Evolutionary conservation across 331 rosid genomes (phyloP).

Genomic region (Acacia concinna): DNA sequence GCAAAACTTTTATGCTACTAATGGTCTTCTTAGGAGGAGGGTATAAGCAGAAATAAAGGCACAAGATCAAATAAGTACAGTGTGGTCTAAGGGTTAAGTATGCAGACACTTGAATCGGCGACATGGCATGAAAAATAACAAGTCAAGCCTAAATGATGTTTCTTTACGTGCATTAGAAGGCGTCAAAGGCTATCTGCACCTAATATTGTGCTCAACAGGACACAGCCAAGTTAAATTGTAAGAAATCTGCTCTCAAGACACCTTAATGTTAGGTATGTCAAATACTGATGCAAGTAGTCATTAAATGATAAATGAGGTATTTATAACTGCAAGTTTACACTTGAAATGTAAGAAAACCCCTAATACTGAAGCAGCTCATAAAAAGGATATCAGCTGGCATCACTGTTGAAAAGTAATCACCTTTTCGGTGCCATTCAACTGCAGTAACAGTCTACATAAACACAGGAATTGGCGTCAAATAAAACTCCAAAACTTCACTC

Average conservation of each 20-base stretch:
- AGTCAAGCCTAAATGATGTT: background rate
- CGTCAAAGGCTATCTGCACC: constrained; percentile 10
- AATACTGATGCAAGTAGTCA: background rate
- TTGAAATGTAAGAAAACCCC: background rate
- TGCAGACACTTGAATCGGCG: background rate
- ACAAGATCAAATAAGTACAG: background rate
- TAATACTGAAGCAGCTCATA: background rate
- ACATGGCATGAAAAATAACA: constrained; percentile 16
- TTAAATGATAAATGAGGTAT: background rate
- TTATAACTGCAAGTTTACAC: background rate
- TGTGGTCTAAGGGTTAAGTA: background rate
- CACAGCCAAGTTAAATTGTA: background rate
- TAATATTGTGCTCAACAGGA: background rate
- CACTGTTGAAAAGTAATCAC: constrained; percentile 90
- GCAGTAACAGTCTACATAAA: constrained; percentile 76
- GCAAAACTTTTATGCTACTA: background rate
- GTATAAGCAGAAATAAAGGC: constrained; percentile 1
- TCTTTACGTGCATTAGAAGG: constrained; percentile 11
- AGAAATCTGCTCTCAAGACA: background rate
- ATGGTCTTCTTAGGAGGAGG: background rate
- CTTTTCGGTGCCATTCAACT: constrained; percentile 91
- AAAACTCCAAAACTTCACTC: constrained; percentile 19
- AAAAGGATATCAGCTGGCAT: constrained; percentile 95
- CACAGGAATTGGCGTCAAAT: constrained; percentile 26
- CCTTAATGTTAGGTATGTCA: background rate